Base-by-base conservation (phyloP, 345 rosid genomes). In the Ricinus communis region DNA sequence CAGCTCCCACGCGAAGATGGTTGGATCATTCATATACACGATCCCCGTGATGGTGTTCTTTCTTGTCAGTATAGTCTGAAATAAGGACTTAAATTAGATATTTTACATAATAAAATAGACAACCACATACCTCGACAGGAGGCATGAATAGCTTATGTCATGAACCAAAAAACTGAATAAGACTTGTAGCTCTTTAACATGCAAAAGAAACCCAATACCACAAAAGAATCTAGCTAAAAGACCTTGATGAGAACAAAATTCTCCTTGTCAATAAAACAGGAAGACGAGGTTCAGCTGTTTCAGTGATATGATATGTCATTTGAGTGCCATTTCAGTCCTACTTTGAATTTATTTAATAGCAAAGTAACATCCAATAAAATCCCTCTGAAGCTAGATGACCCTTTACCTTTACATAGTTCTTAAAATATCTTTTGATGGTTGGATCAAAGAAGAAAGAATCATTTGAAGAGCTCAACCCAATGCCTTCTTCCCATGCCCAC, bases 401-500 rank as follows among this genome's bases (percentile, higher is more conserved):
- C 40, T 38, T 47, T 83, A 88, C 97, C 80, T 85, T 79, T 58
- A 91, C 78, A 71, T 87, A 90, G 69, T 87, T 81, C 89, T 87
- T 94, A 83, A 88, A 94, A 81, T 88, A 90, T 78, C 72, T 86
- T 68, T 89, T 90, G 81, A 87, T 94, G 76, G 96, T 87, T 72
- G 98, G 97, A 84, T 91, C 98, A 65, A 81, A 94, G 86, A 84
- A 94, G 93, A 94, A 94, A 56, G 98, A 91, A 85, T 94, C 98
- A 64, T 94, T 94, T 13, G 93, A 90, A 4, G 97, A 86, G 83
- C 95, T 91, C 82, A 90, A 84, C 50, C 92, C 98, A 73, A 90
- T 77, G 52, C 98, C 97, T 82, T 94, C 98, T 82, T 91, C 81
- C 98, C 98, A 91, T 38, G 98, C 98, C 97, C 98, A 94, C 43